phyloP scores from a whole-genome alignment of 371 early-diverging fungal species.

The Mortierella sp. region DNA sequence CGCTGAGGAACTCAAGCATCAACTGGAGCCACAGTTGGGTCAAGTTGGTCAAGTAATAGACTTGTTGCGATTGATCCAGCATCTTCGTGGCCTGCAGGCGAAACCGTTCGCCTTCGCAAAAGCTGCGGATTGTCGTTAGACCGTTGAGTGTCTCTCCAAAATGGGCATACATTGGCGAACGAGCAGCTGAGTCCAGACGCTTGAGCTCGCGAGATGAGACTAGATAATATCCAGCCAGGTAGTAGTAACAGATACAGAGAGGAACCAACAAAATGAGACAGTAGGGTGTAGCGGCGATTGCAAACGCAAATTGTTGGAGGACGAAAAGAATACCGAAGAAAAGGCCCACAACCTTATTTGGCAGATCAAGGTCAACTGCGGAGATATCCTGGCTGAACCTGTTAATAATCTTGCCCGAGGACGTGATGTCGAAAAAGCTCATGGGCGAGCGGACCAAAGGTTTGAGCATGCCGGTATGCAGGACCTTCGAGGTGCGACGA shows the following conservation, averaged over 20 bases:
- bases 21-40: constrained; percentile 23
- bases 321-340: constrained; percentile 6
- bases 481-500: constrained; percentile 3
- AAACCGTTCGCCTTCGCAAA: constrained; percentile 45
- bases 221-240: constrained; percentile 63
- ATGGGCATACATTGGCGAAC: constrained; percentile 58
- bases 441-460: constrained; percentile 68
- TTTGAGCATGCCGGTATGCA: constrained; percentile 58
- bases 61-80: constrained; percentile 52
- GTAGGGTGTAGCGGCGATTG: constrained; percentile 16
- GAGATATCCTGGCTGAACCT: constrained; percentile 83
- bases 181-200: constrained; percentile 58
- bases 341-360: not conserved
- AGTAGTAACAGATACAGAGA: constrained; percentile 20
- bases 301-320: constrained; percentile 4
- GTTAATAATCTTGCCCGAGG: constrained; percentile 82
- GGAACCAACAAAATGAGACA: constrained; percentile 22
- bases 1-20: constrained; percentile 55
- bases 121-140: constrained; percentile 64
- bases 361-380: constrained; percentile 66
- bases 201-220: constrained; percentile 62
- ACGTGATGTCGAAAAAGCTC: constrained; percentile 82
- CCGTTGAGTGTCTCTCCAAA: constrained; percentile 58
- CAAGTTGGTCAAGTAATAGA: constrained; percentile 13
- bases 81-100: constrained; percentile 24